phyloP scores from a whole-genome alignment of 768 basidiomycete genomes.

The Lactifluus subvellereus region DNA sequence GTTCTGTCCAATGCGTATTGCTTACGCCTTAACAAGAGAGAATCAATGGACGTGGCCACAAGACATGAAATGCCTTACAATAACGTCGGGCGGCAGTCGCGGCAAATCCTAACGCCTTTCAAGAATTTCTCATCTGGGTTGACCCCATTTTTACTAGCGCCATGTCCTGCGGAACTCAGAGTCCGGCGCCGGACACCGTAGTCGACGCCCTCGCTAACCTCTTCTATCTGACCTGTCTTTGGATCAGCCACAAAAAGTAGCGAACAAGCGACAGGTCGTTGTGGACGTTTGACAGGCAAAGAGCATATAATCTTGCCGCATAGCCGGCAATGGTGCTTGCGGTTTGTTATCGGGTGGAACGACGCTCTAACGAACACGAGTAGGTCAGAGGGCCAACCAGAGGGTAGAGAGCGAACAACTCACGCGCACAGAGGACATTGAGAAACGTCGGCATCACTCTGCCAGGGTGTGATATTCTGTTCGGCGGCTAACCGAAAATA shows the following conservation, averaged over 20 bases:
- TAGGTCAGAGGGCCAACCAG: background rate
- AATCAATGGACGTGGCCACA: background rate
- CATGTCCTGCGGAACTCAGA: constrained; percentile 27
- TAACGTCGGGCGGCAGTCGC: constrained; percentile 73
- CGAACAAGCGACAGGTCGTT: constrained; percentile 66
- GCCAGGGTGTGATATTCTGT: constrained; percentile 93
- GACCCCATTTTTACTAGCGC: constrained; percentile 31
- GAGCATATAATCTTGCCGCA: constrained; percentile 92
- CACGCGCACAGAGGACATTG: constrained; percentile 86
- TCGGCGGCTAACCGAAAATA: constrained; percentile 53
- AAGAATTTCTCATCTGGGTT: constrained; percentile 77
- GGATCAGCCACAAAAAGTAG: constrained; percentile 82
- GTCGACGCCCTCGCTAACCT: constrained; percentile 78
- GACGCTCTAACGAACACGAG: constrained; percentile 40
- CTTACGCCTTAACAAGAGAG: constrained; percentile 49
- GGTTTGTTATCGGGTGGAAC: constrained; percentile 85
- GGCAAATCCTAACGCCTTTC: constrained; percentile 84
- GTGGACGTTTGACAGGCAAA: constrained; percentile 67
- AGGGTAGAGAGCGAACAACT: constrained; percentile 28
- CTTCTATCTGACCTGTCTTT: constrained; percentile 69
- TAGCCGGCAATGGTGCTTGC: constrained; percentile 94
- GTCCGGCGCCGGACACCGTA: constrained; percentile 64
- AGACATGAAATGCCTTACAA: constrained; percentile 46
- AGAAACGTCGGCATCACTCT: constrained; percentile 68
- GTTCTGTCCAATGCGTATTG: constrained; percentile 63